A percentile compares a stretch with the other conserved stretches of the same genome.
These are phyloP conservation scores for Tulasnella sp. DNA, from an alignment of 768 basidiomycete species.

Conservation along the genomic window DNA sequence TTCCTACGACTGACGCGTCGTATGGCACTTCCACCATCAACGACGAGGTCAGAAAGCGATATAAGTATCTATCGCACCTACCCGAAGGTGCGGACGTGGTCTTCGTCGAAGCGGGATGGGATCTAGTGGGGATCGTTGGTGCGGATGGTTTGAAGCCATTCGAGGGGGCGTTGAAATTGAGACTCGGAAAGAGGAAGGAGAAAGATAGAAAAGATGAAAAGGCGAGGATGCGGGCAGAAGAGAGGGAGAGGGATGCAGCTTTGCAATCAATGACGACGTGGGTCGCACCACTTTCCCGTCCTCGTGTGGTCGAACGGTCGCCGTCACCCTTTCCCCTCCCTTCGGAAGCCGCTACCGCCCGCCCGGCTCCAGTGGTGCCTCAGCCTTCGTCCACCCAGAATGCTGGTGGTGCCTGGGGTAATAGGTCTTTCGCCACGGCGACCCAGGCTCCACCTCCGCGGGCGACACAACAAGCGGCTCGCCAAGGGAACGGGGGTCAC, in stretches of 20 bases:
- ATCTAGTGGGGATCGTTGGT: conserved; percentile 70
- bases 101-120: conserved; percentile 66
- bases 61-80: conserved; percentile 90
- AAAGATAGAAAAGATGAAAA: conserved; percentile 79
- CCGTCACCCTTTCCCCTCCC: neutral
- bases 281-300: neutral
- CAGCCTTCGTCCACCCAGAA: neutral
- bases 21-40: conserved; percentile 62
- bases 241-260: conserved; percentile 47
- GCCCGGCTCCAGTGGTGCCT: conserved; percentile 2
- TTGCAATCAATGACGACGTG: neutral
- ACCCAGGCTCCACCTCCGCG: conserved; percentile 38
- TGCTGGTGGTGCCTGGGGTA: conserved; percentile 66
- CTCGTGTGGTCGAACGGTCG: neutral
- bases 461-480: neutral
- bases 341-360: conserved; percentile 16
- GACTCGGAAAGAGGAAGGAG: conserved; percentile 64
- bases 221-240: conserved; percentile 69
- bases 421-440: conserved; percentile 72
- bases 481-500: neutral
- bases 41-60: conserved; percentile 87
- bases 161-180: conserved; percentile 67
- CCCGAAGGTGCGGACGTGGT: conserved; percentile 88
- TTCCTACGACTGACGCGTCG: conserved; percentile 66
- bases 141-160: conserved; percentile 68